Base-by-base conservation (phyloP, 148 eudicot species). In the Bassia scoparia region DNA sequence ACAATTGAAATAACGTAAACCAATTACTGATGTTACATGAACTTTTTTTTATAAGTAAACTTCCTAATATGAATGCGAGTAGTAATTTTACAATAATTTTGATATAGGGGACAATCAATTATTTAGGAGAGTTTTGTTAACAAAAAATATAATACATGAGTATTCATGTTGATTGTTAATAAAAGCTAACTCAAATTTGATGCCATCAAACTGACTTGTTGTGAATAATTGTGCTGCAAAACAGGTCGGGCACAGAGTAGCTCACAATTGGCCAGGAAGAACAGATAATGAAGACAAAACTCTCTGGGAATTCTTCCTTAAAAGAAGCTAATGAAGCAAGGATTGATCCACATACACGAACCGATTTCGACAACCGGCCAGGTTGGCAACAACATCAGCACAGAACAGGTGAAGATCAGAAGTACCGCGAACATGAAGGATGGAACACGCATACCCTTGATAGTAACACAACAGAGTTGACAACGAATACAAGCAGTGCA, bases 211-310 rank as follows among this genome's bases (percentile, higher is more conserved):
- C 21, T 66, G 17, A 43, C 18, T 66, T 24, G 12, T 44, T 0
- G 15, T 48, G 21, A 66, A 14, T 34, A 34, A 35, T 71, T 58
- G 43, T 20, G 20, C 18, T n/a, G n/a, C n/a, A n/a, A 54, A 48
- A 44, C 81, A 92, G 98, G 83, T 92, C n/a, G 98, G 98, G 98
- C 98, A 60, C 93, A 90, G 69, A 92, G n/a, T 92, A 63, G 89
- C 98, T 80, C 93, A 74, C 91, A 90, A n/a, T 77, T 92, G 46
- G 46, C 96, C 98, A 23, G 98, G 98, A 77, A 88, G 98, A 89
- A 92, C 97, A 52, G 97, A 92, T 29, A 92, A 92, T 43, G 97
- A n/a, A 92, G 76, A 88, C 89, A 8, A 92, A 92, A 84, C n/a
- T n/a, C n/a, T n/a, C n/a, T n/a, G n/a, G n/a, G n/a, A n/a, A n/a